A percentile compares a stretch with the other conserved stretches of the same genome.
These are phyloP conservation scores for Delitschia confertaspora DNA, from an alignment of 495 filamentous ascomycete species.

Conservation along the genomic window DNA sequence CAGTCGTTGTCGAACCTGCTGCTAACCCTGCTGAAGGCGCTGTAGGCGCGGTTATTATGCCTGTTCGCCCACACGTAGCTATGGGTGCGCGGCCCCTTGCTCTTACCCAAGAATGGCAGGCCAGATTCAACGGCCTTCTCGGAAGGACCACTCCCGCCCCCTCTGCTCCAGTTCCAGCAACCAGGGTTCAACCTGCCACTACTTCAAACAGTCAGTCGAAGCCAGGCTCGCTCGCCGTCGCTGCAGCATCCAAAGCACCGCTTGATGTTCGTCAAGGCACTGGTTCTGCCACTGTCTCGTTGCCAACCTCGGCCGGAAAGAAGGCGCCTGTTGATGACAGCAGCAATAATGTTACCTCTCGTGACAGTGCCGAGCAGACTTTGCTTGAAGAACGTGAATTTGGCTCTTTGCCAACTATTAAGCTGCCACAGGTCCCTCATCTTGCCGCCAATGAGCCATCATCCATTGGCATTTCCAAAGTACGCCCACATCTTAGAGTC, in stretches of 20 bases:
- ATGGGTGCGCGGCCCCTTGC: constrained; percentile 26
- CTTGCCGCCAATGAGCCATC: constrained; percentile 18
- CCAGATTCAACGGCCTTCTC: constrained; percentile 25
- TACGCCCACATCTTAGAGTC: constrained; percentile 10
- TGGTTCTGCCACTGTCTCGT: constrained; percentile 29
- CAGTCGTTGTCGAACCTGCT: constrained; percentile 8
- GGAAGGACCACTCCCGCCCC: constrained; percentile 15
- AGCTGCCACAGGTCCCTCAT: constrained; percentile 25
- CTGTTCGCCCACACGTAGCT: constrained; percentile 6
- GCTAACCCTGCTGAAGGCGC: constrained; percentile 6
- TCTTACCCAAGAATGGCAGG: constrained; percentile 23
- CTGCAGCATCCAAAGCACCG: constrained; percentile 25
- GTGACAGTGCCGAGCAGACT: constrained; percentile 27
- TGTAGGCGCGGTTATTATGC: constrained; percentile 19
- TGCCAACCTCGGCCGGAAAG: constrained; percentile 22
- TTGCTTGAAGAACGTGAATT: constrained; percentile 37
- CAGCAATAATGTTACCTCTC: constrained; percentile 28
- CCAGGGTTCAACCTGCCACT: constrained; percentile 13
- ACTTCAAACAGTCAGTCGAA: constrained; percentile 6
- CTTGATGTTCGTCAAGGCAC: constrained; percentile 23
- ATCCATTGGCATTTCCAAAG: constrained; percentile 4
- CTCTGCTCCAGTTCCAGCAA: constrained; percentile 14
- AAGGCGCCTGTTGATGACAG: constrained; percentile 27
- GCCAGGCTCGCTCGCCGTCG: constrained; percentile 18
- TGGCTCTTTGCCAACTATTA: constrained; percentile 32